phyloP scores from a whole-genome alignment of 2,329 filamentous ascomycete species.

The Diaporthe aspalathi region DNA sequence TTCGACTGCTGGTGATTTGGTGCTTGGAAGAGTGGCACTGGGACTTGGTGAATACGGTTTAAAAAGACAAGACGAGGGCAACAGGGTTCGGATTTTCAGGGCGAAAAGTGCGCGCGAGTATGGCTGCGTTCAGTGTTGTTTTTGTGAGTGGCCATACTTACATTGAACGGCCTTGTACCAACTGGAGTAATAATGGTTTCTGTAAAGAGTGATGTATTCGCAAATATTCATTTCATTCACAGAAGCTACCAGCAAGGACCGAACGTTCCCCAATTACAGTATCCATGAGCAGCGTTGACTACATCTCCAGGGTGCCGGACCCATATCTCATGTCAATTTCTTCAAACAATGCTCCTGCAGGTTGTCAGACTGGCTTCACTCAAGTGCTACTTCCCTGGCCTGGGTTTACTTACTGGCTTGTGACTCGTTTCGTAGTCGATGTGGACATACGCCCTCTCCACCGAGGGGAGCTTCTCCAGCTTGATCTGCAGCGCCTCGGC shows the following conservation, averaged over 20 bases:
- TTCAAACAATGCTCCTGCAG: constrained; percentile 30
- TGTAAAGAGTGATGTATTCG: not conserved
- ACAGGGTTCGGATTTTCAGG: too few species aligned
- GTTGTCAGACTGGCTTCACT: not conserved
- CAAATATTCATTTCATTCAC: not conserved
- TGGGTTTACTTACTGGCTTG: constrained; percentile 69
- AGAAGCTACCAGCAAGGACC: not conserved
- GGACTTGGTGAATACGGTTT: too few species aligned
- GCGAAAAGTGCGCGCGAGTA: not conserved
- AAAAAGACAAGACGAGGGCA: too few species aligned
- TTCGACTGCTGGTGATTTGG: not conserved
- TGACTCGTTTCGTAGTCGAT: constrained; percentile 98
- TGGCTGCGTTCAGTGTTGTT: not conserved
- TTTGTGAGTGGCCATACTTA: not conserved
- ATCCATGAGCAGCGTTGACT: too few species aligned
- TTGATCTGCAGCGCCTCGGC: constrained; percentile 95
- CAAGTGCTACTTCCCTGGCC: too few species aligned
- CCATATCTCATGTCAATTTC: constrained; percentile 23
- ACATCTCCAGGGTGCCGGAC: too few species aligned
- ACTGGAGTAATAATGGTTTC: too few species aligned
- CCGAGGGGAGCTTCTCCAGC: constrained; percentile 88
- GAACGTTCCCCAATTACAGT: not conserved
- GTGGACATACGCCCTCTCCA: constrained; percentile 95
- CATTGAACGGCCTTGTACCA: too few species aligned
- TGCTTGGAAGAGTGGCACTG: not conserved